Percentiles rank a stretch among this genome's conserved stretches.
Evolutionary conservation across 805 yeast genomes (phyloP).

Genomic region (Candida bentonensis): DNA sequence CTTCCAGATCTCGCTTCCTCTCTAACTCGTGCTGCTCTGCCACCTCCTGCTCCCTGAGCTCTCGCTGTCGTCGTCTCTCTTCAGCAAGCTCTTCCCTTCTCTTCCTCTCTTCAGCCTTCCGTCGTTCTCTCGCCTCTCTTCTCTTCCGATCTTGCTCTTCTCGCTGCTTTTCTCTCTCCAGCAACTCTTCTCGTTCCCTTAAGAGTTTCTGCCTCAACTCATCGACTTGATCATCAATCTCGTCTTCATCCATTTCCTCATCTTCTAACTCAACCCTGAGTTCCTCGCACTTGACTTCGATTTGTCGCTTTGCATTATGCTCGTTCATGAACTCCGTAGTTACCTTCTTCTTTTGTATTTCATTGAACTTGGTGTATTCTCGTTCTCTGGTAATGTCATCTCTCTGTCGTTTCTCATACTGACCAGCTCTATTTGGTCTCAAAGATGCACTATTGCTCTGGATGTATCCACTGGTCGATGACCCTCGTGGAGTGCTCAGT

Average conservation of each 20-base stretch:
- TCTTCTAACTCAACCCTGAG: conserved; percentile 17
- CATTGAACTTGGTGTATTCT: conserved; percentile 4
- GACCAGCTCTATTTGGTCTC: conserved; percentile 6
- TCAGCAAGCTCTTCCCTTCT: not conserved
- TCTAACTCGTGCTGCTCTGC: too few relatives aligned
- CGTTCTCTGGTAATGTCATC: conserved; percentile 4
- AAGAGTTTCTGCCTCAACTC: conserved; percentile 10
- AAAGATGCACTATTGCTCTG: conserved; percentile 15
- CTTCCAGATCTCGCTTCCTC: too few relatives aligned
- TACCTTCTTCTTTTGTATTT: conserved; percentile 6
- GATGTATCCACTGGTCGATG: conserved; percentile 22
- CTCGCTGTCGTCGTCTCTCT: not conserved
- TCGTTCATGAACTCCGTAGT: conserved; percentile 11
- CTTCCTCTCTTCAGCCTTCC: not conserved
- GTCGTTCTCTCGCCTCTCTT: not conserved
- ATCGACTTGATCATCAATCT: conserved; percentile 10
- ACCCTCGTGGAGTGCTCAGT: conserved; percentile 19
- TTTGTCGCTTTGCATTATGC: conserved; percentile 16
- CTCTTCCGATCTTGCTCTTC: not conserved
- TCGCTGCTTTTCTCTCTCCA: conserved; percentile 1
- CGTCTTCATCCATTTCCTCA: conserved; percentile 11
- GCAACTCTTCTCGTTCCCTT: not conserved
- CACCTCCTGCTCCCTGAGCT: too few relatives aligned
- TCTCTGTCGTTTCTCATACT: conserved; percentile 11
- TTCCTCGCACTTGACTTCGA: conserved; percentile 17